A percentile compares a stretch with the other conserved stretches of the same genome.
These are phyloP conservation scores for Ceriops zippeliana DNA, from an alignment of 345 rosid species.

Conservation along the genomic window DNA sequence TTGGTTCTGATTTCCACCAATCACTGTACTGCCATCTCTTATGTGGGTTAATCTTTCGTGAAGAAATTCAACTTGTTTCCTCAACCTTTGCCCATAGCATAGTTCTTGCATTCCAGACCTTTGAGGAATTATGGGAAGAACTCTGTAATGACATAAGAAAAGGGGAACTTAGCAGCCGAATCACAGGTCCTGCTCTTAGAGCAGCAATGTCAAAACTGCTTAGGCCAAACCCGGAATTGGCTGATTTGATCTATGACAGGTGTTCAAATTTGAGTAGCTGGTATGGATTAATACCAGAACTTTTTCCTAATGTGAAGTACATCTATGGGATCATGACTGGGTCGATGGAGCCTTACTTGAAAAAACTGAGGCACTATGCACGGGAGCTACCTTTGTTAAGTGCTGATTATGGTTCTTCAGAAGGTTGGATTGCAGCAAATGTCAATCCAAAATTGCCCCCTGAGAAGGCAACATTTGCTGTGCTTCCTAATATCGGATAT, in stretches of 20 bases:
- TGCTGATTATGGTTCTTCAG: constrained; percentile 92
- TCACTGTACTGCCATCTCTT: constrained; percentile 94
- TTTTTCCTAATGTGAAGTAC: constrained; percentile 85
- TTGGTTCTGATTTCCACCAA: constrained; percentile 83
- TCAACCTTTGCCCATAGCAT: constrained; percentile 86
- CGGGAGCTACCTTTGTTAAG: constrained; percentile 74
- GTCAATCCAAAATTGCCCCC: constrained; percentile 69
- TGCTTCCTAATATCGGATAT: constrained; percentile 80
- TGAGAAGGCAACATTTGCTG: constrained; percentile 61
- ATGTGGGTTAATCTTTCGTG: constrained; percentile 68
- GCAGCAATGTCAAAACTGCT: constrained; percentile 70
- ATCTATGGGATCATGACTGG: constrained; percentile 99
- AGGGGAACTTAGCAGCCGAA: constrained; percentile 53
- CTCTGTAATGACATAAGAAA: constrained; percentile 54
- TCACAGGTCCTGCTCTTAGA: constrained; percentile 57
- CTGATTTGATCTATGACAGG: constrained; percentile 46
- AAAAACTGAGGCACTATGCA: constrained; percentile 81
- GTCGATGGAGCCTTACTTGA: constrained; percentile 84
- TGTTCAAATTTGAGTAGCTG: constrained; percentile 77
- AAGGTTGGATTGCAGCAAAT: constrained; percentile 96
- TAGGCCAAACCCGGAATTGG: constrained; percentile 64
- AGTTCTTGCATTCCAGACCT: constrained; percentile 70
- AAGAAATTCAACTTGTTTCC: constrained; percentile 64
- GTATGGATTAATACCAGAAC: constrained; percentile 79
- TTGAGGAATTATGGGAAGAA: constrained; percentile 83